Percentiles rank a stretch among this genome's conserved stretches.
Conservation (phyloP, 805 yeast genomes). For the Wickerhamiella lipophila region DNA sequence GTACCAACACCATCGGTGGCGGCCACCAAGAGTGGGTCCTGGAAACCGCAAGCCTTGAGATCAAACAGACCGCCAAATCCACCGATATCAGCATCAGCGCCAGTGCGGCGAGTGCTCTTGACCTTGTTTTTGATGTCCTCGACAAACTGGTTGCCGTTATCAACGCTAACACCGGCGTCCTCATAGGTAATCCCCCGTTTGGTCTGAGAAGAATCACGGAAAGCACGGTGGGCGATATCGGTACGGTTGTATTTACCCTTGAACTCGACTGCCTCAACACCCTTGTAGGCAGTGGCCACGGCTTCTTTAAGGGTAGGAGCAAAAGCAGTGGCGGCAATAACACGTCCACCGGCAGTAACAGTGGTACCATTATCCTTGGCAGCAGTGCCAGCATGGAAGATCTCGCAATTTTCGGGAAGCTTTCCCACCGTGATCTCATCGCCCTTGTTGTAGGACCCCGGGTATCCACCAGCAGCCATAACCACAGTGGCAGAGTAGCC, state of each 20-base stretch:
- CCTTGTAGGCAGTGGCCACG: constrained; percentile 73
- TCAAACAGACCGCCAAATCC: constrained; percentile 98
- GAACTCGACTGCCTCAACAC: constrained; percentile 66
- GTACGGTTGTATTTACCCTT: constrained; percentile 67
- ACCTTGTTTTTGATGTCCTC: constrained; percentile 84
- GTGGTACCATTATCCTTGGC: constrained; percentile 42
- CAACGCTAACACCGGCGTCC: constrained; percentile 95
- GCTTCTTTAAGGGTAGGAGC: constrained; percentile 66
- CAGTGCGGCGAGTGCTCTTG: constrained; percentile 83
- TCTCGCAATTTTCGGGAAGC: constrained; percentile 46
- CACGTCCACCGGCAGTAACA: constrained; percentile 92
- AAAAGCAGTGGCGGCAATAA: constrained; percentile 83
- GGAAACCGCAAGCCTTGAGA: constrained; percentile 73
- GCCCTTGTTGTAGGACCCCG: constrained; percentile 74
- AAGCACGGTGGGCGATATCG: constrained; percentile 95
- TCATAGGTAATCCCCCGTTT: constrained; percentile 63
- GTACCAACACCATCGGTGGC: constrained; percentile 99
- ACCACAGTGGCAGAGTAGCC: constrained; percentile 85
- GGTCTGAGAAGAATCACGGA: constrained; percentile 34
- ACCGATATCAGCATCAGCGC: constrained; percentile 96
- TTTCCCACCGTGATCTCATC: constrained; percentile 57
- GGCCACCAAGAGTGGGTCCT: constrained; percentile 68
- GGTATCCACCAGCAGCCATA: constrained; percentile 94
- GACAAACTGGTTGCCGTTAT: constrained; percentile 81
- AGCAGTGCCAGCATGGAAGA: constrained; percentile 96